phyloP scores from a whole-genome alignment of 192 early-diverging fungal species.

The Linnemannia exigua region DNA sequence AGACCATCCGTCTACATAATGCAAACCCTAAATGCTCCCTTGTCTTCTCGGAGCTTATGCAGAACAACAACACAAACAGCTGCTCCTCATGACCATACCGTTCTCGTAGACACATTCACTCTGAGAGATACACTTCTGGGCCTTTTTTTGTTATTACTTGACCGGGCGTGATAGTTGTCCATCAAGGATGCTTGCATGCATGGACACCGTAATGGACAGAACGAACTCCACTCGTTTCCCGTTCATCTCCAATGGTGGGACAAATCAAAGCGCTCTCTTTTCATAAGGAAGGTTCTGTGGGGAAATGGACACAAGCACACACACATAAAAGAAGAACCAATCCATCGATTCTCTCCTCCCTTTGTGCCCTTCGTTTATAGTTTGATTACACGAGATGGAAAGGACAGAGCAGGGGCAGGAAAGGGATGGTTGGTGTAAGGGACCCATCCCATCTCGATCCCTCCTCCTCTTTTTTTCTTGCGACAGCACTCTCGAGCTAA shows the following conservation, averaged over 20 bases:
- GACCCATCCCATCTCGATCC: background rate
- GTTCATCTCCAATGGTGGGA: background rate
- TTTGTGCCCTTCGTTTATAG: background rate
- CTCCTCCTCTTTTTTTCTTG: background rate
- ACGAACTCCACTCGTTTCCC: background rate
- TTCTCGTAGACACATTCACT: too few relatives aligned
- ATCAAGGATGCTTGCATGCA: background rate
- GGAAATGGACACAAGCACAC: background rate
- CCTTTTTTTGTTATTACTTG: too few relatives aligned
- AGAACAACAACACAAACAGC: background rate
- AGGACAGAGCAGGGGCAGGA: background rate
- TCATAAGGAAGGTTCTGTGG: background rate
- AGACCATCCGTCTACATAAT: background rate
- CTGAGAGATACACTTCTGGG: too few relatives aligned
- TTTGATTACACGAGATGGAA: background rate
- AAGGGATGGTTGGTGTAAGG: background rate
- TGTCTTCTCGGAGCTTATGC: constrained; percentile 9
- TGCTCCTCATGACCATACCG: too few relatives aligned
- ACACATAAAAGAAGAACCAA: background rate
- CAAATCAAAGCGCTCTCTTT: background rate
- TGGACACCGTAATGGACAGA: background rate
- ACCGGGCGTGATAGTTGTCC: too few relatives aligned
- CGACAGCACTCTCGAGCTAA: background rate
- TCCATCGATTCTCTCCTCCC: background rate
- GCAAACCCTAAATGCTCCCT: constrained; percentile 4